Evolutionary conservation across 768 basidiomycete species (phyloP).

Genomic region (Calocybe indica): DNA sequence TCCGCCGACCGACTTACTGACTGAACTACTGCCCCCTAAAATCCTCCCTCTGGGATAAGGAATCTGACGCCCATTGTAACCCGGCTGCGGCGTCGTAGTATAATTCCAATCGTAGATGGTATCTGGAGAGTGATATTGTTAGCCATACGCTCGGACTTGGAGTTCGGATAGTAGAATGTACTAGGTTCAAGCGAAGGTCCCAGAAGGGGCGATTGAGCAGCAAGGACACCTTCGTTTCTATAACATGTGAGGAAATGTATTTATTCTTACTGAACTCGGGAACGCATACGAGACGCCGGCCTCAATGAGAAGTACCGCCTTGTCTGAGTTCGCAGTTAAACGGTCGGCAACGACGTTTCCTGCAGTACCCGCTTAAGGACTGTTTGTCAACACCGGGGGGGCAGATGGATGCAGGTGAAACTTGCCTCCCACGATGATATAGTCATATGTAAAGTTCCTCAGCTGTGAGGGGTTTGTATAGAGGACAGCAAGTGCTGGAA

Average conservation of each 20-base stretch:
- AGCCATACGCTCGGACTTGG: no score
- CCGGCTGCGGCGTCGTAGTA: slow-evolving; percentile 21
- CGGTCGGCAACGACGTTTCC: slow-evolving; percentile 2
- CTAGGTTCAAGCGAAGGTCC: slow-evolving; percentile 7
- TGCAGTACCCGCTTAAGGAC: slow-evolving; percentile 1
- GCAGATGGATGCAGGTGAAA: background rate
- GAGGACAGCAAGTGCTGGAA: background rate
- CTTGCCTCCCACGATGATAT: slow-evolving; percentile 1
- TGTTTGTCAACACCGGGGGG: background rate
- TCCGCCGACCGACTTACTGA: slow-evolving; percentile 11
- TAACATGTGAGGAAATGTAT: no score
- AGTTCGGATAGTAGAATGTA: background rate
- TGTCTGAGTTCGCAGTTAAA: background rate
- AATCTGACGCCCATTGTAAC: slow-evolving; percentile 13
- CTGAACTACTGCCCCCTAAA: slow-evolving; percentile 18
- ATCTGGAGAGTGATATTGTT: background rate
- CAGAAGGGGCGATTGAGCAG: slow-evolving; percentile 9
- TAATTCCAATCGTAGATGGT: slow-evolving; percentile 23
- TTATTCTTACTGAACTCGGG: background rate
- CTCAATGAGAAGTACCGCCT: background rate
- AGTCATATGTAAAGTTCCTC: background rate
- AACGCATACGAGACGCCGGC: slow-evolving; percentile 1
- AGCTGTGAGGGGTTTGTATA: background rate
- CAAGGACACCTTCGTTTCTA: slow-evolving; percentile 11
- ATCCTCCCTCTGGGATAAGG: slow-evolving; percentile 19